These are phyloP conservation scores for Ceratocystis variospora DNA, from an alignment of 2,329 filamentous ascomycete genomes.

Conservation along the genomic window DNA sequence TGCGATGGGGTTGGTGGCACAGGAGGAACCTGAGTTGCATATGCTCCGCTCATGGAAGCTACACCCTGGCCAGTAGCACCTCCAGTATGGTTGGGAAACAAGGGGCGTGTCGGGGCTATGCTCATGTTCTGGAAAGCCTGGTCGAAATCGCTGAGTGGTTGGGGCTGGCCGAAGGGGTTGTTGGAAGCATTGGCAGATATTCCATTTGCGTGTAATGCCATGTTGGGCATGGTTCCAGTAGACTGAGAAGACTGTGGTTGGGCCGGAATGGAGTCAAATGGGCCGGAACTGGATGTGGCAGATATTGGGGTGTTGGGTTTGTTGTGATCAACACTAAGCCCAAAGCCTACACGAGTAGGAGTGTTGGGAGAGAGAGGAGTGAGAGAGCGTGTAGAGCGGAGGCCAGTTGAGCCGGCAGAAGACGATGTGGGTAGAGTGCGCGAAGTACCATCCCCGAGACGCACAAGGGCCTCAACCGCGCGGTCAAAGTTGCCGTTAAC, in stretches of 20 bases:
- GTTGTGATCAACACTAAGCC: conserved; percentile 24
- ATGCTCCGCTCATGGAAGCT: conserved; percentile 13
- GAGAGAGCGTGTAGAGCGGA: conserved; percentile 38
- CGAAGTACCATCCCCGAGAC: conserved; percentile 58
- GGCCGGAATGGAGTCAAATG: conserved; percentile 48
- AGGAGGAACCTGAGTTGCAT: conserved; percentile 44
- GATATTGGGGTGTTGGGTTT: conserved; percentile 28
- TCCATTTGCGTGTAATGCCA: conserved; percentile 37
- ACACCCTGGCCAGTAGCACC: conserved; percentile 35
- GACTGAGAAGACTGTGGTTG: conserved; percentile 51
- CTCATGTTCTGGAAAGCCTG: conserved; percentile 43
- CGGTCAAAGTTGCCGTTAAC: conserved; percentile 74
- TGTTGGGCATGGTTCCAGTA: conserved; percentile 46
- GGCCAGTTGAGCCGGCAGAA: conserved; percentile 11
- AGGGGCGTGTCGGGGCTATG: conserved; percentile 36
- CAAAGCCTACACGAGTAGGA: conserved; percentile 24
- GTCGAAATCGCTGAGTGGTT: conserved; percentile 36
- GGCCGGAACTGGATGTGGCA: conserved; percentile 44
- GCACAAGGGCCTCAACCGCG: conserved; percentile 70
- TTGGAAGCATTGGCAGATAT: conserved; percentile 28
- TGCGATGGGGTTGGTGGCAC: conserved; percentile 49
- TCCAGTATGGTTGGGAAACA: conserved; percentile 66
- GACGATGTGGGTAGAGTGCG: conserved; percentile 23
- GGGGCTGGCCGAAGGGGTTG: conserved; percentile 54
- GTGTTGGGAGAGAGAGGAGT: conserved; percentile 37